Evolutionary conservation across 768 basidiomycete species (phyloP).

Genomic region (Phlegmacium glaucopus): DNA sequence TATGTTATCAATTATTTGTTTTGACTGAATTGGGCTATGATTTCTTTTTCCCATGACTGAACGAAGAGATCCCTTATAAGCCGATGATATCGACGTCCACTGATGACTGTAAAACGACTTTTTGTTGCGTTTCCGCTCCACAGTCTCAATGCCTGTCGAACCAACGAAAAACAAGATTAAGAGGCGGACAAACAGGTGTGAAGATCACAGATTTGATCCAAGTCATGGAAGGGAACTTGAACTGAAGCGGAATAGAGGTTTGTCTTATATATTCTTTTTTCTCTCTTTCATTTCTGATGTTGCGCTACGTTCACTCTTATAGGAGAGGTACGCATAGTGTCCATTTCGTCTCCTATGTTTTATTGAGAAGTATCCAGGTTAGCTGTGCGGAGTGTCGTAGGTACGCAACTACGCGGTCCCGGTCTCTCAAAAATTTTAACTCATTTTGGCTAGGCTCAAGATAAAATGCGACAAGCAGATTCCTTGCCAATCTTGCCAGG

Average conservation of each 20-base stretch:
- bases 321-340: constrained; percentile 24
- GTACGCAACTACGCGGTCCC: constrained; percentile 57
- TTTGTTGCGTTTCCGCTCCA: not conserved
- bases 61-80: too few species aligned
- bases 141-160: constrained; percentile 52
- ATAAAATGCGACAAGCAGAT: constrained; percentile 84
- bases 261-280: constrained; percentile 10
- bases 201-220: constrained; percentile 48
- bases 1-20: too few species aligned
- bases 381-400: constrained; percentile 78
- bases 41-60: too few species aligned
- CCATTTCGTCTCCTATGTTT: constrained; percentile 3
- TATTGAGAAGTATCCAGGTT: constrained; percentile 37
- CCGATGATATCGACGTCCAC: too few species aligned
- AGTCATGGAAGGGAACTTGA: constrained; percentile 66
- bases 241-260: constrained; percentile 66
- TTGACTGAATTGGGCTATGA: too few species aligned
- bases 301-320: constrained; percentile 3
- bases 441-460: constrained; percentile 46
- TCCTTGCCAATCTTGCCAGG: constrained; percentile 75
- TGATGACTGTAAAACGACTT: too few species aligned
- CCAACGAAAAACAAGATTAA: constrained; percentile 48
- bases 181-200: constrained; percentile 42
- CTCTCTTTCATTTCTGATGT: constrained; percentile 8
- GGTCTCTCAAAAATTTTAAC: constrained; percentile 4